phyloP scores from a whole-genome alignment of 2,329 filamentous ascomycete genomes.

The Sporothrix inflata region DNA sequence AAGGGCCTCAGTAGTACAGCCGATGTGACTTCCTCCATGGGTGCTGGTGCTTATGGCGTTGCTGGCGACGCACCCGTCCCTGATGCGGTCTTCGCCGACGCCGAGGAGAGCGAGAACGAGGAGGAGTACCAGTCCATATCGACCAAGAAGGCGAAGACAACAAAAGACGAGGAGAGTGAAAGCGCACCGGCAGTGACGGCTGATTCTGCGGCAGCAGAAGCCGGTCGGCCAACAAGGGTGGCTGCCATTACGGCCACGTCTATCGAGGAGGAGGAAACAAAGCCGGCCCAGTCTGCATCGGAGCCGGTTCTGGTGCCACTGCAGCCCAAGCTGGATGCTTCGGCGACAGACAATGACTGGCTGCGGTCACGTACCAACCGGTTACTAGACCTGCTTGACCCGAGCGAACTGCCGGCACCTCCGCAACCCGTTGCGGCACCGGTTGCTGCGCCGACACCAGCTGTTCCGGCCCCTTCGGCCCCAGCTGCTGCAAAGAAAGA shows the following conservation, averaged over 20 bases:
- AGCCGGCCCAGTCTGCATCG: neutral
- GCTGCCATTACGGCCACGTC: constrained; percentile 30
- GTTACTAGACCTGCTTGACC: constrained; percentile 80
- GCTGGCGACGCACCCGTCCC: neutral
- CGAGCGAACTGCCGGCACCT: constrained; percentile 55
- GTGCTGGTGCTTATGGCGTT: constrained; percentile 4
- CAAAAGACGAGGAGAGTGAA: neutral
- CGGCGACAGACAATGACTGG: constrained; percentile 83
- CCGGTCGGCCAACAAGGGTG: constrained; percentile 5
- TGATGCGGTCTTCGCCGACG: constrained; percentile 33
- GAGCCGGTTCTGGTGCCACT: neutral
- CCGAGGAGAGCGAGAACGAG: constrained; percentile 70
- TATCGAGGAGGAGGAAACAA: constrained; percentile 31
- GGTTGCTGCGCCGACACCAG: constrained; percentile 21
- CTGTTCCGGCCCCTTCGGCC: neutral
- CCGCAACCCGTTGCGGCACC: constrained; percentile 30
- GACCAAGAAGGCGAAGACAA: constrained; percentile 49
- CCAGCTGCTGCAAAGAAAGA: neutral
- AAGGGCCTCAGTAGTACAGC: constrained; percentile 33
- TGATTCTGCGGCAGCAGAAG: neutral
- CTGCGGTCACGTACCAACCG: constrained; percentile 85
- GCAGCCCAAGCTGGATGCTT: constrained; percentile 27
- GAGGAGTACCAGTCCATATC: constrained; percentile 74
- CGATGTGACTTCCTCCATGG: constrained; percentile 30
- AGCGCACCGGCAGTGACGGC: neutral